Evolutionary conservation across 2,329 filamentous ascomycete genomes (phyloP).

Genomic region (Coniochaeta sp.): DNA sequence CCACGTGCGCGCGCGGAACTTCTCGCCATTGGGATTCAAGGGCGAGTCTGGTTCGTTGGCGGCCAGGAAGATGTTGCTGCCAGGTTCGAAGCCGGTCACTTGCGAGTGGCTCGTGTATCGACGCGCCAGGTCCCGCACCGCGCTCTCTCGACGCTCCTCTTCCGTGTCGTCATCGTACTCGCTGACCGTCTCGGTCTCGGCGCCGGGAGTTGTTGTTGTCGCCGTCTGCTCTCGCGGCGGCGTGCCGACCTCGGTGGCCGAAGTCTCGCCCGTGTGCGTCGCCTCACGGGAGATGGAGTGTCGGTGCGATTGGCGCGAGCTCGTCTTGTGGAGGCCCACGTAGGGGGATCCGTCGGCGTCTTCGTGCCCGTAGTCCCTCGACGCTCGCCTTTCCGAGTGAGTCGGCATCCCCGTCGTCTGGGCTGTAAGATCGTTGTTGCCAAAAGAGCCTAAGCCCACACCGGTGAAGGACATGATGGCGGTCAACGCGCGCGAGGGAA

Average conservation of each 20-base stretch:
- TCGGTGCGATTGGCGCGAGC: conserved; percentile 6
- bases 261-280: conserved; percentile 25
- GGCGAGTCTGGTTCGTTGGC: conserved; percentile 30
- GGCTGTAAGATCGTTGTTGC: conserved; percentile 42
- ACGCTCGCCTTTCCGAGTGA: background rate
- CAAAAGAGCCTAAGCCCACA: conserved; percentile 29
- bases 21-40: conserved; percentile 38
- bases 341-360: conserved; percentile 13
- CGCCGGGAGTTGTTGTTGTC: conserved; percentile 8
- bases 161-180: conserved; percentile 33
- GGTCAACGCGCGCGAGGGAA: background rate
- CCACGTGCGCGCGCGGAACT: conserved; percentile 51
- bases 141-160: conserved; percentile 40
- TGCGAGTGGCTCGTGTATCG: conserved; percentile 44
- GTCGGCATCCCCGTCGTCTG: conserved; percentile 31
- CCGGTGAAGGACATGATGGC: conserved; percentile 37
- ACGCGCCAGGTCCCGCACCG: conserved; percentile 49
- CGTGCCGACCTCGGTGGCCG: conserved; percentile 26
- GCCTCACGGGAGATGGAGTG: conserved; percentile 13
- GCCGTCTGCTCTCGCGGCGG: conserved; percentile 15
- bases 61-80: conserved; percentile 41
- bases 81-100: conserved; percentile 16
- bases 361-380: conserved; percentile 17
- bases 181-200: conserved; percentile 20
- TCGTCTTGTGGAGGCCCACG: conserved; percentile 3